phyloP scores from a whole-genome alignment of 2,329 filamentous ascomycete genomes.

The Fonsecaea multimorphosa region DNA sequence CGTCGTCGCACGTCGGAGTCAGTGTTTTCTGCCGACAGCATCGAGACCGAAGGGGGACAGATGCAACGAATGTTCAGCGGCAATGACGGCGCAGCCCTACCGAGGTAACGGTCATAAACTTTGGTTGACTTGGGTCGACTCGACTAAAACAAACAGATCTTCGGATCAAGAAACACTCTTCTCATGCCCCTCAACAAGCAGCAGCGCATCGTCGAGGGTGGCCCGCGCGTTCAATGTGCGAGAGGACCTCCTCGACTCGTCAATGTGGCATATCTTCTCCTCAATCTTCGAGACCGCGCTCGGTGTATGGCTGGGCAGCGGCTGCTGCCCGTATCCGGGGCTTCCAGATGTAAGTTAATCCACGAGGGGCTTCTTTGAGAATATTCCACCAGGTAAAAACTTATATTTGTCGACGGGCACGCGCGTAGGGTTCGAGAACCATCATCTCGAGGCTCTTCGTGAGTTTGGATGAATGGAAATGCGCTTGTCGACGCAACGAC shows the following conservation, averaged over 20 bases:
- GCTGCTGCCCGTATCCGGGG: not conserved
- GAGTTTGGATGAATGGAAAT: conserved; percentile 9
- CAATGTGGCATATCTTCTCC: conserved; percentile 10
- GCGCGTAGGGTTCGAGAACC: not conserved
- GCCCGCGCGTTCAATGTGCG: not conserved
- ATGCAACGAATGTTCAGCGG: not conserved
- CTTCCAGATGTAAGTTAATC: conserved; percentile 5
- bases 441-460: conserved; percentile 6
- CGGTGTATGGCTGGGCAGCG: conserved; percentile 4
- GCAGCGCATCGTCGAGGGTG: not conserved
- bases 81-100: no score
- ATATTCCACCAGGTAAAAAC: not conserved
- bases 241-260: not conserved
- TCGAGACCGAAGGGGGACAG: not conserved
- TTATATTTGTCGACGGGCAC: not conserved
- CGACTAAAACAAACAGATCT: not conserved
- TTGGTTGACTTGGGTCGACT: not conserved
- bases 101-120: not conserved
- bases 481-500: not conserved
- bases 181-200: no score
- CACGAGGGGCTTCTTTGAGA: not conserved
- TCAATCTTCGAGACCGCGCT: conserved; percentile 3
- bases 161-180: not conserved
- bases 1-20: not conserved
- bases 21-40: not conserved